phyloP scores from a whole-genome alignment of 768 basidiomycete genomes.

The Gyrodon lividus region DNA sequence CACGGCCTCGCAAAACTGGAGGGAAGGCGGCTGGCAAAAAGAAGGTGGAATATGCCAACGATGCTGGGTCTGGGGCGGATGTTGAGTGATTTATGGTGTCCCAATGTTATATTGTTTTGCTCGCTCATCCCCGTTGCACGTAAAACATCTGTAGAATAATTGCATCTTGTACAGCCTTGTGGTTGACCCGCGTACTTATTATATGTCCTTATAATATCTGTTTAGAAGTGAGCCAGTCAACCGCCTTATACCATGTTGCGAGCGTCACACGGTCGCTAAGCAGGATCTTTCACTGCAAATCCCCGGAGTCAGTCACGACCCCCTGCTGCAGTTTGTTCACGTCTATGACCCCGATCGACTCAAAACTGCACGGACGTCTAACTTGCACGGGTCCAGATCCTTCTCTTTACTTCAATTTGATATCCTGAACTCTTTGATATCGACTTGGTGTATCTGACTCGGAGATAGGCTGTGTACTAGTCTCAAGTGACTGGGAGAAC shows the following conservation, averaged over 20 bases:
- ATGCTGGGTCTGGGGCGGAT: conserved; percentile 27
- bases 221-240: background rate
- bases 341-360: background rate
- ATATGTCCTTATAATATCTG: conserved; percentile 28
- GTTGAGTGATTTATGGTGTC: conserved; percentile 23
- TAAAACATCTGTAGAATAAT: conserved; percentile 32
- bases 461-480: background rate
- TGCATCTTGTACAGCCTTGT: conserved; percentile 29
- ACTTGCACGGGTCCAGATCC: background rate
- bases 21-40: conserved; percentile 32
- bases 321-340: background rate
- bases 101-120: conserved; percentile 9
- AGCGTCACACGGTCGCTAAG: too few species aligned
- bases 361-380: background rate
- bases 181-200: conserved; percentile 17
- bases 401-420: background rate
- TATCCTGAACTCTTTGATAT: background rate
- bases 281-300: background rate
- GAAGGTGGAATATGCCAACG: conserved; percentile 27
- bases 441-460: background rate
- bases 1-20: conserved; percentile 30
- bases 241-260: too few species aligned
- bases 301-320: too few species aligned
- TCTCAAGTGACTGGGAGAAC: background rate
- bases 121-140: conserved; percentile 8